These are phyloP conservation scores for Syncephalastrum monosporum DNA, from an alignment of 371 early-diverging fungal species.

Conservation along the genomic window DNA sequence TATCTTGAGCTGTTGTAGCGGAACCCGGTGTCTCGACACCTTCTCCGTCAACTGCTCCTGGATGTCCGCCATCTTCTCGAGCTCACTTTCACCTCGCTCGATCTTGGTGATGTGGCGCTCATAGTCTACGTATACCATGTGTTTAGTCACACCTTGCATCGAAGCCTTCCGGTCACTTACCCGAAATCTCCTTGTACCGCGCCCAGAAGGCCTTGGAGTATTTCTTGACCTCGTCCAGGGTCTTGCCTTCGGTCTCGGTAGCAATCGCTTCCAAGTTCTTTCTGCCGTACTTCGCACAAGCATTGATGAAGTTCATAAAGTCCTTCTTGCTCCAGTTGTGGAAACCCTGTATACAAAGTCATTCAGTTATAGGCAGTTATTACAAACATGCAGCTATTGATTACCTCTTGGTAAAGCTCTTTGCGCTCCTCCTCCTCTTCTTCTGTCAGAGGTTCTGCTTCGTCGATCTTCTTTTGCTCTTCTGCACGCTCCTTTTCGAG, in stretches of 20 bases:
- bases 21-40: conserved; percentile 69
- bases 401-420: conserved; percentile 53
- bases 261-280: conserved; percentile 74
- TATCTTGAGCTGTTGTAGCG: conserved; percentile 85
- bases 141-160: neutral
- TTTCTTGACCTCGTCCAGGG: conserved; percentile 76
- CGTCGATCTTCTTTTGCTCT: conserved; percentile 85
- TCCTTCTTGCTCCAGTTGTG: conserved; percentile 94
- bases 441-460: conserved; percentile 87
- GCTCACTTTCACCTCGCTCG: conserved; percentile 83
- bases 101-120: conserved; percentile 88
- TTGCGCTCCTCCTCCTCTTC: conserved; percentile 87
- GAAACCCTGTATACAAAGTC: conserved; percentile 68
- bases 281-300: conserved; percentile 89
- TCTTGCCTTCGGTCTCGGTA: conserved; percentile 87
- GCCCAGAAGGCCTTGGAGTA: conserved; percentile 90
- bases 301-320: conserved; percentile 86
- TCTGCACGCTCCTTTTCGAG: conserved; percentile 70
- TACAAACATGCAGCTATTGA: neutral
- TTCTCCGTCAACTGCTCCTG: conserved; percentile 77
- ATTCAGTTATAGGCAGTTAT: neutral
- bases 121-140: conserved; percentile 48
- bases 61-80: conserved; percentile 77
- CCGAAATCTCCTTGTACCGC: conserved; percentile 77
- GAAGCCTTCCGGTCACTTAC: conserved; percentile 21